Percentiles rank a stretch among this genome's conserved stretches.
Conservation (phyloP, 768 basidiomycete species). For the Tricholoma saponaceum region DNA sequence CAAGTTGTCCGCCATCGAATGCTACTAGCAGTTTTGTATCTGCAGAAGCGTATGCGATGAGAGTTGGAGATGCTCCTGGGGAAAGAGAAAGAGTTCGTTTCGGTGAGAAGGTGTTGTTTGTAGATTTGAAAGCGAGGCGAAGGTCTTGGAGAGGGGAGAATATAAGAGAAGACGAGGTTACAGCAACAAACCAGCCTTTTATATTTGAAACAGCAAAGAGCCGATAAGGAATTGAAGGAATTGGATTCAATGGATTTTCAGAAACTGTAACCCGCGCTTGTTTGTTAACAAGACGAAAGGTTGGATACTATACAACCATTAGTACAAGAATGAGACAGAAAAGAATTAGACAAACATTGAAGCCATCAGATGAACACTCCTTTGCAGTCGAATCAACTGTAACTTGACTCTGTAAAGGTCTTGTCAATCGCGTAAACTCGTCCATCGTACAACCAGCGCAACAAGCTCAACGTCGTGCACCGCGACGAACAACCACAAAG, state of each 20-base stretch:
- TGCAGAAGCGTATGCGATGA: constrained; percentile 52
- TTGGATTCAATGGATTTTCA: constrained; percentile 39
- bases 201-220: constrained; percentile 58
- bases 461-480: too few relatives aligned
- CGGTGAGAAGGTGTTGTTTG: constrained; percentile 41
- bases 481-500: too few relatives aligned
- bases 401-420: constrained; percentile 33
- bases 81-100: constrained; percentile 44
- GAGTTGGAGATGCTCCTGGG: constrained; percentile 41
- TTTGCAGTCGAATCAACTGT: constrained; percentile 35
- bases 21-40: constrained; percentile 52
- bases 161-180: constrained; percentile 40
- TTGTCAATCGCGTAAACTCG: constrained; percentile 33
- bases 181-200: constrained; percentile 70
- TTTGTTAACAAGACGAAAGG: constrained; percentile 52
- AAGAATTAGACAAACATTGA: constrained; percentile 34
- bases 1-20: constrained; percentile 53
- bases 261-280: constrained; percentile 64
- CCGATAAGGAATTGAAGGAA: constrained; percentile 37
- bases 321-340: background rate
- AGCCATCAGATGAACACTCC: constrained; percentile 37
- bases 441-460: constrained; percentile 18
- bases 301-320: constrained; percentile 36
- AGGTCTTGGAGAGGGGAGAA: constrained; percentile 59
- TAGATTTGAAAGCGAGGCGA: constrained; percentile 44